phyloP scores from a whole-genome alignment of 1,284 basidiomycete genomes.

The Pseudozyma pruni region DNA sequence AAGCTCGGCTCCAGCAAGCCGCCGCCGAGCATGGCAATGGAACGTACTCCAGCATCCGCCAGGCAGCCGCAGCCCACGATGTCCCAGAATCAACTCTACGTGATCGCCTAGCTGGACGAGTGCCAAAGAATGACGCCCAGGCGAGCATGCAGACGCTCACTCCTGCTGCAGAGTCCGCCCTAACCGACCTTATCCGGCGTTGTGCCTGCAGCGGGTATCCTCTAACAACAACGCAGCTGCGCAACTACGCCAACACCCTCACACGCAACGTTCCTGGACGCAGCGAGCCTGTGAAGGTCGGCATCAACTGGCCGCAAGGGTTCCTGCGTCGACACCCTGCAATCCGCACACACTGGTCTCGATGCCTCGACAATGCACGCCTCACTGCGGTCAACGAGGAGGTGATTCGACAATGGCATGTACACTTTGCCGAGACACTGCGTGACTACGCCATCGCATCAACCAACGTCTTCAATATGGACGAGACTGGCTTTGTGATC shows the following conservation, averaged over 20 bases:
- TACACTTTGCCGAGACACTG: not conserved
- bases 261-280: too few relatives aligned
- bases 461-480: conserved; percentile 5
- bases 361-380: conserved; percentile 13
- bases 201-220: conserved; percentile 16
- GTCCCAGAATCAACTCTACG: conserved; percentile 5
- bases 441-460: not conserved
- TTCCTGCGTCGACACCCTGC: not conserved
- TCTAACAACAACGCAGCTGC: conserved; percentile 1
- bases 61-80: conserved; percentile 9
- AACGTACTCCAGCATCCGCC: not conserved
- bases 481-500: conserved; percentile 9
- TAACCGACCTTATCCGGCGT: conserved; percentile 12
- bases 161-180: conserved; percentile 2
- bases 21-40: not conserved
- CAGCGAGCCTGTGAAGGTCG: not conserved
- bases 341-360: not conserved
- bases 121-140: too few relatives aligned
- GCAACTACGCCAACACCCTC: conserved; percentile 7
- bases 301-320: not conserved
- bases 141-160: conserved; percentile 5
- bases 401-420: conserved; percentile 2
- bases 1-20: not conserved
- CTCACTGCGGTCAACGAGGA: not conserved
- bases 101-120: too few relatives aligned